Evolutionary conservation across 192 early-diverging fungal species (phyloP).

Genomic region (Backusella morwellensis): DNA sequence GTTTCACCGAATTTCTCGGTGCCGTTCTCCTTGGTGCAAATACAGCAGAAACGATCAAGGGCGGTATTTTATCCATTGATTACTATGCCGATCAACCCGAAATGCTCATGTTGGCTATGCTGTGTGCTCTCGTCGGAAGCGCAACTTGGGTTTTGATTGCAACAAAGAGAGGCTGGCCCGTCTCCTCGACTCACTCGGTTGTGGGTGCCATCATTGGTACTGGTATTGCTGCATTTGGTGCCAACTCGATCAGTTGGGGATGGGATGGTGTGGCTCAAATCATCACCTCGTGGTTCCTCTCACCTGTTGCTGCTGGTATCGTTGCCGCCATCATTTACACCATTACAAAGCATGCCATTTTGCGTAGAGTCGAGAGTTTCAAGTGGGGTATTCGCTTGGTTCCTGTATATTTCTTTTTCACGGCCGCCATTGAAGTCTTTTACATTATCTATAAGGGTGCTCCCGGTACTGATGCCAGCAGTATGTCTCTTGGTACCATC

Average conservation of each 20-base stretch:
- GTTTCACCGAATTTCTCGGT: conserved; percentile 82
- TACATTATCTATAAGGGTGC: conserved; percentile 75
- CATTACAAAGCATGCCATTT: conserved; percentile 60
- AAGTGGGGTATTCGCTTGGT: conserved; percentile 64
- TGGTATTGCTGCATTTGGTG: conserved; percentile 72
- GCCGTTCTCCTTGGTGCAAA: conserved; percentile 70
- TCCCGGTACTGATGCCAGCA: conserved; percentile 42
- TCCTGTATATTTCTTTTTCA: conserved; percentile 70
- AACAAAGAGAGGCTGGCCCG: conserved; percentile 65
- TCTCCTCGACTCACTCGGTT: conserved; percentile 81
- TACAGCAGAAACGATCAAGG: conserved; percentile 82
- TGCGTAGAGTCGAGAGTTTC: conserved; percentile 63
- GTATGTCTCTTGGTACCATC: conserved; percentile 43
- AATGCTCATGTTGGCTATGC: conserved; percentile 79
- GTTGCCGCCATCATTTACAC: conserved; percentile 65
- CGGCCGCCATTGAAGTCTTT: conserved; percentile 59
- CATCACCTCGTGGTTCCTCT: conserved; percentile 75
- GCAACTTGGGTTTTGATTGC: conserved; percentile 75
- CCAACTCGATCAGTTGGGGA: conserved; percentile 59
- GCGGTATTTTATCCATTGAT: conserved; percentile 63
- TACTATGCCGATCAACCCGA: conserved; percentile 63
- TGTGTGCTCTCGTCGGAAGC: conserved; percentile 76
- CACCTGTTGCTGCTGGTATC: conserved; percentile 62
- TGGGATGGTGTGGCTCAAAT: conserved; percentile 52
- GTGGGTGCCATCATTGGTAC: conserved; percentile 74